Evolutionary conservation across 2,329 filamentous ascomycete genomes (phyloP), one percentile per base, ranked within the genome.

Genomic region (Talaromyces piceae): DNA sequence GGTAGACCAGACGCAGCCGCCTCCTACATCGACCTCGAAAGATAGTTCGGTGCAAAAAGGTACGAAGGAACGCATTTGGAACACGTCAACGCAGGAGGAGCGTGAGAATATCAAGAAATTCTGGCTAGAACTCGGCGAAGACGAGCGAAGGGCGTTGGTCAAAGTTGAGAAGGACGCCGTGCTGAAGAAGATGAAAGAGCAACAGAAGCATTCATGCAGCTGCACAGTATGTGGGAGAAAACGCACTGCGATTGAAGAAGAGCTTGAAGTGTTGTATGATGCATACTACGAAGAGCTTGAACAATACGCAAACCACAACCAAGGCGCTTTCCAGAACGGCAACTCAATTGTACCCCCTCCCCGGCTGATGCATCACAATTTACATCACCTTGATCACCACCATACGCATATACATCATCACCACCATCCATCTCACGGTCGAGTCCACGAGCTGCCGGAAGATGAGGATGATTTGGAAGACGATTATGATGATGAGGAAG

Each of bases 131-230:
- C 73, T 98, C 41, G 89, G 88, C 59, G 93, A 98, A 68, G 88
- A 95, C 31, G 91, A 97, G 67, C 87, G 93, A 61, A 93, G 95
- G 67, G 93, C 88, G 13, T 76, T 98, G 44, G 90, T 98, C 64
- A 96, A 96, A 71, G 91, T 98, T 26, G 93, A 98, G 72, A 98
- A 98, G 73, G 91, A 98, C 70, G 91, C 93, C 6, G 93, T 98
- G 0, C 74, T 98, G 51, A 90, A 88, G 65, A 98, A 98, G 77
- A 98, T 98, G 93, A 98, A 98, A 77, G 93, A 98, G 70, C 93
- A 98, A 70, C 93, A 98, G 70, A 97, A 97, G 71, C 91, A 97
- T 68, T 97, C 91, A 2, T 98, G 93, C 76, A 96, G 91, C 68
- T 98, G 93, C 71, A 94, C 90, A 4, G 91, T 98, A 37, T 98